Base-by-base conservation (phyloP, 257 asterid species). In the Jacaranda copaia region DNA sequence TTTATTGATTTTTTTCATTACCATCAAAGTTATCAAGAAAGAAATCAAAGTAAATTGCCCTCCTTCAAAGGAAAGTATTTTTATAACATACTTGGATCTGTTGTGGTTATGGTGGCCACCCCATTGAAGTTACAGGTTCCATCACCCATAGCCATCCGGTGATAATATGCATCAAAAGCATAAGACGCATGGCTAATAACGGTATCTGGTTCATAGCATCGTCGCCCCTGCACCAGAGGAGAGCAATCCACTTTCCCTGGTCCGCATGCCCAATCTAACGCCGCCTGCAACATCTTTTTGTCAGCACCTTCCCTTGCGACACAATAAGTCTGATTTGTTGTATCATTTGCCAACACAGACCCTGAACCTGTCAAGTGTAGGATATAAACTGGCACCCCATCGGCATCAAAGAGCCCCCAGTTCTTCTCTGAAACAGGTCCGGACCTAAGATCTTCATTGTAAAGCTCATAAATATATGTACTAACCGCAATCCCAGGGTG, bases 261-360 rank as follows among this genome's bases (percentile, higher is more conserved):
- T 25, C 98, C 98, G 69, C 98, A 93, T 46, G 98, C 95, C 96
- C 99, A 95, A 80, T 95, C 98, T 68, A 92, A 61, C 0, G 94
- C 98, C 6, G 98, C 98, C 80, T 93, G 98, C 43, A 93, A 62
- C 97, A 91, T 90, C 81, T 87, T 90, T 72, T 72, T 70, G 57
- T 93, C 97, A 7, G 96, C 93, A 7, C 92, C 87, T 8, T 83
- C 87, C 77, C 83, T 88, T 4, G 98, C 98, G 49, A 88, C 92
- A 83, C 98, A 93, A 72, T 81, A 93, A 20, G 97, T 93, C 81
- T 87, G 92, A 61, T 90, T 91, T 0, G 96, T 86, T 4, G 98
- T 95, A 76, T 95, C 98, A 42, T 96, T 96, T 9, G 98, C 92
- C 81, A 96, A 79, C 64, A 91, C 90, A 0, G 95, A 77, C 66